phyloP scores from a whole-genome alignment of 1,284 basidiomycete genomes.

The Inonotus hispidus region DNA sequence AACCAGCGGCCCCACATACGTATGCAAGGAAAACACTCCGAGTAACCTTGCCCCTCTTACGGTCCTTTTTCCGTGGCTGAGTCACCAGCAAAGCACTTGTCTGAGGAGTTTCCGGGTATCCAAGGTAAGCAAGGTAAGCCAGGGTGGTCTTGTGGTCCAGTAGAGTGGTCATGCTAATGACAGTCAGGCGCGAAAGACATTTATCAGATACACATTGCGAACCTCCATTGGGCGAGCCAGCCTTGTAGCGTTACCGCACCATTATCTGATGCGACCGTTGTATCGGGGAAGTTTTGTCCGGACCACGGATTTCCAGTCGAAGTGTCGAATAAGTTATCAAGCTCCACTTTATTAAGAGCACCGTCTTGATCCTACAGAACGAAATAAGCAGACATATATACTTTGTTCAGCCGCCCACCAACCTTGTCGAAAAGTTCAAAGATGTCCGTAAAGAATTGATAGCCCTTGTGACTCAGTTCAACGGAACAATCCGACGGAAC shows the following conservation, averaged over 20 bases:
- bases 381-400: conserved; percentile 13
- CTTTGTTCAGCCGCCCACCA: conserved; percentile 11
- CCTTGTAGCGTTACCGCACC: conserved; percentile 93
- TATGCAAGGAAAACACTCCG: conserved; percentile 91
- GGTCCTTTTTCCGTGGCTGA: conserved; percentile 77
- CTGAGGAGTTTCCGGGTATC: conserved; percentile 71
- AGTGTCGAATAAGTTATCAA: conserved; percentile 87
- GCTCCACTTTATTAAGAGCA: conserved; percentile 80
- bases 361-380: conserved; percentile 83
- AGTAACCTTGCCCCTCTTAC: conserved; percentile 81
- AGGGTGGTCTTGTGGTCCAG: conserved; percentile 89
- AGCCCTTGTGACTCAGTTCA: conserved; percentile 88
- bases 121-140: conserved; percentile 94
- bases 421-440: conserved; percentile 97
- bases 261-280: conserved; percentile 84
- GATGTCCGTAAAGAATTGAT: conserved; percentile 96
- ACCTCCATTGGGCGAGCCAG: conserved; percentile 99
- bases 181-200: not conserved
- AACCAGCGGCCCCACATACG: conserved; percentile 92
- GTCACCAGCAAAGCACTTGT: conserved; percentile 81
- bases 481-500: conserved; percentile 92
- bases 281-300: conserved; percentile 82
- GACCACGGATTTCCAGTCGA: conserved; percentile 95
- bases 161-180: conserved; percentile 87
- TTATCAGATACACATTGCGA: conserved; percentile 20